Evolutionary conservation across 768 basidiomycete species (phyloP).

Genomic region (Lactarius akahatsu): DNA sequence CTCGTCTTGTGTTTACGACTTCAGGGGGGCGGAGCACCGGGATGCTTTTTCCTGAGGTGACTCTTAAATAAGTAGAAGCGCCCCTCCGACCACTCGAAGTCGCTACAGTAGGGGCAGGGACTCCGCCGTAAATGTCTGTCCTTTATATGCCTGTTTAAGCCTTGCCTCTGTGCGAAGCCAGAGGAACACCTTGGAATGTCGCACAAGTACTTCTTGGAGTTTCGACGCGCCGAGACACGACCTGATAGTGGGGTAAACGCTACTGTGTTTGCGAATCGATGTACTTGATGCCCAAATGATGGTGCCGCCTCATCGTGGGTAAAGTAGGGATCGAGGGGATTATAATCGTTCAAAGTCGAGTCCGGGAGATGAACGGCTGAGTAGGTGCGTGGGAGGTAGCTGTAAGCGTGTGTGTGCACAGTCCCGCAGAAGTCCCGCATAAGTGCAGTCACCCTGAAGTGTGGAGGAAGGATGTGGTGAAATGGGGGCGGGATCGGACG

Average conservation of each 20-base stretch:
- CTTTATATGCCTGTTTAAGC: slow-evolving; percentile 1
- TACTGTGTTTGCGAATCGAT: neutral
- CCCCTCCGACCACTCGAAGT: neutral
- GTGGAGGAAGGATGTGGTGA: neutral
- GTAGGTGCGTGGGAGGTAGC: too few relatives aligned
- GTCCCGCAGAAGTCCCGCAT: neutral
- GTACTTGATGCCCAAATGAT: neutral
- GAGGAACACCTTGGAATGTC: neutral
- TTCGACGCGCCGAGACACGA: neutral
- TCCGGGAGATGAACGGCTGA: neutral
- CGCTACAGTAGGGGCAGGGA: neutral
- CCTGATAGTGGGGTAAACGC: neutral
- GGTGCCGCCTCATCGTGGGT: neutral
- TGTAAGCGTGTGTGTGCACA: too few relatives aligned
- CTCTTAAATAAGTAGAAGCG: neutral
- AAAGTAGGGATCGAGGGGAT: neutral
- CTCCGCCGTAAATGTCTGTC: neutral
- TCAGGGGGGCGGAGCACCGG: neutral
- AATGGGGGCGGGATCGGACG: neutral
- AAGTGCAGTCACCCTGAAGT: neutral
- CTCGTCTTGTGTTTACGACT: too few relatives aligned
- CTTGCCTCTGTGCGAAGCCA: neutral
- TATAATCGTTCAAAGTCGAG: neutral
- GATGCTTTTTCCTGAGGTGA: neutral
- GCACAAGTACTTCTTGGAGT: neutral